Base-by-base conservation (phyloP, 768 basidiomycete genomes). In the Dentipellis fragilis region DNA sequence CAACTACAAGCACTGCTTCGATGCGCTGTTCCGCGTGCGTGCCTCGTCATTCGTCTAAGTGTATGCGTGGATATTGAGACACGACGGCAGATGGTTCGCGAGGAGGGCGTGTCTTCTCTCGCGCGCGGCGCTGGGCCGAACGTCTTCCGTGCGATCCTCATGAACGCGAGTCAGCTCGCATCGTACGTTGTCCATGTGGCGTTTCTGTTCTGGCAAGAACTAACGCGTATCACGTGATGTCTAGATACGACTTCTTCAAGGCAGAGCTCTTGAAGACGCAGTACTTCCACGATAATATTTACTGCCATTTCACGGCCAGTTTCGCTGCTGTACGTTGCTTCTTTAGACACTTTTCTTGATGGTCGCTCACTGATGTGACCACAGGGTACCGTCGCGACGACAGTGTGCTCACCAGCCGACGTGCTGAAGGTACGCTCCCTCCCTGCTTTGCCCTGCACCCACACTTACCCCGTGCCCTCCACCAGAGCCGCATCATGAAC, bases 121-220 rank as follows among this genome's bases (percentile, higher is more conserved):
- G 73, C 68, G 16, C 82, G 92, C 34, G 93, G 93, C 21, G 76
- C 88, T 4, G 83, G 78, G 3, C 93, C 93, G 0, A 95, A 95
- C 62, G 83, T 92, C 6, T 85, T 93, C 67, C 80, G 92, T 67
- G 86, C 91, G 1, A 65, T 93, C 12, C 68, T 94, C 59, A 93
- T 93, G 91, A 94, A 93, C 67, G 89, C 89, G 50, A 88, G 85
- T 71, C 92, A 95, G 67, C 81, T 94, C 22, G 92, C 90, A 1
- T 91, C 90, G 83, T 90, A 66, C 67, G 87, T 75, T 8, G 3
- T 49, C 29, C 48, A 11, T 16, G 5, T 21, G 4, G 12, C 22
- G 10, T 10, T 22, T 0, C 4, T 19, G 8, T 49, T 17, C 48
- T 12, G 48, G 4, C 22, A 19, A 5, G 17, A 9, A 22, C 48